Evolutionary conservation across 768 basidiomycete species (phyloP).

Genomic region (Xanthoconium stramineum): DNA sequence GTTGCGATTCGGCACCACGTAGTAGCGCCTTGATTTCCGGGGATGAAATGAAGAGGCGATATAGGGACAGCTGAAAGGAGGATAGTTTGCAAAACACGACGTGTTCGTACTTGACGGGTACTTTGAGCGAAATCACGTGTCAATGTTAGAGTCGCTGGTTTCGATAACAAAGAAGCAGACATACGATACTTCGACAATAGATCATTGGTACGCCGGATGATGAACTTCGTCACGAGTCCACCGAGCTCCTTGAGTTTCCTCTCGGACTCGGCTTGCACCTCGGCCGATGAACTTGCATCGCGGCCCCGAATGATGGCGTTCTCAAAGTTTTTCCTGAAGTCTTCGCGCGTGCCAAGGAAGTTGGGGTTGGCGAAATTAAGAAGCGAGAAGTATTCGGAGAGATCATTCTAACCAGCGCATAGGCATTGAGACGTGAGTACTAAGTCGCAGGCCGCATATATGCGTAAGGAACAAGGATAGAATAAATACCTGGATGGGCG

Average conservation of each 20-base stretch:
- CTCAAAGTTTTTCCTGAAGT: slow-evolving; percentile 96
- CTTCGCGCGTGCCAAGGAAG: slow-evolving; percentile 81
- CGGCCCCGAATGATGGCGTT: slow-evolving; percentile 86
- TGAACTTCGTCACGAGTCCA: slow-evolving; percentile 84
- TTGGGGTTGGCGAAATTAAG: slow-evolving; percentile 92
- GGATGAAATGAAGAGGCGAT: slow-evolving; percentile 87
- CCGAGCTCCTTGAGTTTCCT: slow-evolving; percentile 90
- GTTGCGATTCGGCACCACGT: slow-evolving; percentile 84
- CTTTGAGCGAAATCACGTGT: slow-evolving; percentile 39
- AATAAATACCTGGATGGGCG: slow-evolving; percentile 73
- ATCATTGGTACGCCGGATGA: slow-evolving; percentile 93
- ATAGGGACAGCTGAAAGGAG: slow-evolving; percentile 78
- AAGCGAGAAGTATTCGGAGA: slow-evolving; percentile 91
- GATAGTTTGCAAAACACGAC: slow-evolving; percentile 91
- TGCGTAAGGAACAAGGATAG: neutral
- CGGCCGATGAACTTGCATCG: slow-evolving; percentile 80
- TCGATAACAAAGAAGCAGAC: slow-evolving; percentile 30
- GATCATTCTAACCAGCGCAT: slow-evolving; percentile 62
- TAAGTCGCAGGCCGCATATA: neutral
- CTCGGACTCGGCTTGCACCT: slow-evolving; percentile 76
- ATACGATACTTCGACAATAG: slow-evolving; percentile 89
- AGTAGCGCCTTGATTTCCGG: slow-evolving; percentile 90
- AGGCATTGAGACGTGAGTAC: neutral
- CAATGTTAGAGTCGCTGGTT: neutral
- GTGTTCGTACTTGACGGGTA: slow-evolving; percentile 98